Base-by-base conservation (phyloP, 495 filamentous ascomycete species). In the Astrocystis sublimbata region DNA sequence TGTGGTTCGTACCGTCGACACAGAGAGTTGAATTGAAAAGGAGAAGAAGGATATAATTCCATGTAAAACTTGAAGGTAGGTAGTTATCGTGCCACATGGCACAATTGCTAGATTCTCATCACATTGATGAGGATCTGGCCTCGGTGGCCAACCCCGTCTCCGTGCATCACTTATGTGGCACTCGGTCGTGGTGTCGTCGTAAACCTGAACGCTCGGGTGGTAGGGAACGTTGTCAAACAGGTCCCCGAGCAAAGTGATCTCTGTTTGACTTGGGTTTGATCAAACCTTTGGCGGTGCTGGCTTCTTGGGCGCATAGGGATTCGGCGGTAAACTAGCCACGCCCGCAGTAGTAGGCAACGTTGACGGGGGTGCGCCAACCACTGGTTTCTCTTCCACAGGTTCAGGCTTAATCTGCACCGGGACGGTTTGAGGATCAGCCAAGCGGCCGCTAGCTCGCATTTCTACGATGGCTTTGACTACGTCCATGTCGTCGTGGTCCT, bases 401-500 rank as follows among this genome's bases (percentile, higher is more conserved):
- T 64, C 50, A 17, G 53, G 61, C 10, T 70, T 65, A 35, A 23
- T 21, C 26, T 56, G 67, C 21, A 46, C 36, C 8, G 50, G 47
- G 2, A 64, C 15, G 36, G 28, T 69, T 17, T 68, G 65, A 50
- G 70, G 67, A 53, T 72, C 68, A 58, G 64, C 60, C 35, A 72
- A 36, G 47, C 70, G 70, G 47, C 70, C 70, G 30, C 51, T 72
- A 13, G 54, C 62, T 46, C 70, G 70, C 70, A 72, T 68, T 17
- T 70, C 67, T 42, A 72, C 67, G 36, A 85, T 78, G 8, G 80
- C 76, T 66, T 84, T 77, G 45, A 85, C 75, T 52, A 84, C 76
- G 1, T 81, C 78, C 55, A 84, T 74, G 65, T 85, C 83, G 62
- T 84, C 81, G 54, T 84, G 80, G 26, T 82, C 80, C 64, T 82